phyloP scores from a whole-genome alignment of 306 rosid genomes.

The Begonia fuchsioides region DNA sequence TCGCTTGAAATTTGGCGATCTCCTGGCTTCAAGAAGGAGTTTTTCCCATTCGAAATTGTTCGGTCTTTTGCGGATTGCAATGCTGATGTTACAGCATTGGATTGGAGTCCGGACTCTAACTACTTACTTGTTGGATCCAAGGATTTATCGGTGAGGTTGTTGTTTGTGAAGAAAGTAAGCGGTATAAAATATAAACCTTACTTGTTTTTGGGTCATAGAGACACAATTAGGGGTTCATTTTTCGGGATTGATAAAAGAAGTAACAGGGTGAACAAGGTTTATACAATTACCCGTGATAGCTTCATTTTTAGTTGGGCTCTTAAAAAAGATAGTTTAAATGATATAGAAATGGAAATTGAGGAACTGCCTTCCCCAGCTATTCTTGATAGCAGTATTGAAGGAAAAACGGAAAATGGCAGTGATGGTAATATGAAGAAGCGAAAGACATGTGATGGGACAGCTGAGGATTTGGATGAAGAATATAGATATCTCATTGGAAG shows the following conservation, averaged over 20 bases:
- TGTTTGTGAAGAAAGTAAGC: conserved; percentile 27
- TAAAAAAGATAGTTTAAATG: conserved; percentile 11
- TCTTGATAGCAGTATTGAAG: conserved; percentile 46
- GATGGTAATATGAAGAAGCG: conserved; percentile 39
- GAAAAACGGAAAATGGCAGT: conserved; percentile 22
- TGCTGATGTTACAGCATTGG: conserved; percentile 41
- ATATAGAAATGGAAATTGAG: conserved; percentile 22
- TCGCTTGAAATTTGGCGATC: conserved; percentile 79
- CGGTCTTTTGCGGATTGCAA: conserved; percentile 54
- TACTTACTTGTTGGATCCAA: conserved; percentile 67
- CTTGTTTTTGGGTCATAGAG: conserved; percentile 71
- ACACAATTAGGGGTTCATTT: conserved; percentile 55
- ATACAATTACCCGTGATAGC: conserved; percentile 57
- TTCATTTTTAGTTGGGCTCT: conserved; percentile 60
- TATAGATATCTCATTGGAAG: conserved; percentile 37
- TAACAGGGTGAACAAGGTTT: conserved; percentile 39
- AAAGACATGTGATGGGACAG: conserved; percentile 20
- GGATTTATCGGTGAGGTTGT: conserved; percentile 64
- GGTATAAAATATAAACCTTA: conserved; percentile 36
- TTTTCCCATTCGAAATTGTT: conserved; percentile 55
- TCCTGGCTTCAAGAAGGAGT: conserved; percentile 53
- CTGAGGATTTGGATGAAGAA: conserved; percentile 22
- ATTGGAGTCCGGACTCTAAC: conserved; percentile 69
- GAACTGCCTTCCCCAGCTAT: conserved; percentile 49
- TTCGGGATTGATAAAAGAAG: conserved; percentile 56